phyloP scores from a whole-genome alignment of 176 grass and related monocot species.

The Elaeis guineensis region DNA sequence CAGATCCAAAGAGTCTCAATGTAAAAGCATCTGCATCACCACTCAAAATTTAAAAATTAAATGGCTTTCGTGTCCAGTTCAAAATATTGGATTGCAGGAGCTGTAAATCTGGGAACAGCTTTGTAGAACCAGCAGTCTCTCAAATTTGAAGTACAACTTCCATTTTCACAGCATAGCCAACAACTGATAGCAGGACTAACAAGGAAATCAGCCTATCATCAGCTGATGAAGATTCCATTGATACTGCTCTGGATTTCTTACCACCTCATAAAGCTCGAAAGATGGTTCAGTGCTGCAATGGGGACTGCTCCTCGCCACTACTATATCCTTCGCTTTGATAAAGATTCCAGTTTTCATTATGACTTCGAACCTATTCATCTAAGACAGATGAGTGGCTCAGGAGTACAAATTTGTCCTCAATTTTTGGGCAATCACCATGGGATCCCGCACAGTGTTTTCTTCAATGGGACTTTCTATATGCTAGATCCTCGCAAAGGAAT shows the following conservation, averaged over 20 bases:
- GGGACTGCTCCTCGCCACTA: not conserved
- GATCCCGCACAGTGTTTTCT: not conserved
- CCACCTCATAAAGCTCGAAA: not conserved
- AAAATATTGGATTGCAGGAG: too few relatives aligned
- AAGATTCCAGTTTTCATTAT: not conserved
- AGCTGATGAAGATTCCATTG: too few relatives aligned
- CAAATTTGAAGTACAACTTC: too few relatives aligned
- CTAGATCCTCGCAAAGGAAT: constrained; percentile 8
- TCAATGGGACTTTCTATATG: constrained; percentile 15
- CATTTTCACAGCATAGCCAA: too few relatives aligned
- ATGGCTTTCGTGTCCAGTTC: too few relatives aligned
- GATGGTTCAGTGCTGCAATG: not conserved
- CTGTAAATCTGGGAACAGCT: too few relatives aligned
- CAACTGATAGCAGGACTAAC: too few relatives aligned
- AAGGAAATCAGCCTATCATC: too few relatives aligned
- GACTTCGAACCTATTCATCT: constrained; percentile 16
- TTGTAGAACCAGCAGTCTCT: too few relatives aligned
- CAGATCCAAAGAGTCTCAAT: too few relatives aligned
- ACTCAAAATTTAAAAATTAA: too few relatives aligned
- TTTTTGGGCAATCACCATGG: not conserved
- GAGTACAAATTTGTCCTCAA: not conserved
- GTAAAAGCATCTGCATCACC: too few relatives aligned
- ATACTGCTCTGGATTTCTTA: not conserved
- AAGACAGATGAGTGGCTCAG: not conserved
- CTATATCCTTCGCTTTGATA: not conserved